Evolutionary conservation across 1,284 basidiomycete species (phyloP).

Genomic region (Ceratobasidium sp.): DNA sequence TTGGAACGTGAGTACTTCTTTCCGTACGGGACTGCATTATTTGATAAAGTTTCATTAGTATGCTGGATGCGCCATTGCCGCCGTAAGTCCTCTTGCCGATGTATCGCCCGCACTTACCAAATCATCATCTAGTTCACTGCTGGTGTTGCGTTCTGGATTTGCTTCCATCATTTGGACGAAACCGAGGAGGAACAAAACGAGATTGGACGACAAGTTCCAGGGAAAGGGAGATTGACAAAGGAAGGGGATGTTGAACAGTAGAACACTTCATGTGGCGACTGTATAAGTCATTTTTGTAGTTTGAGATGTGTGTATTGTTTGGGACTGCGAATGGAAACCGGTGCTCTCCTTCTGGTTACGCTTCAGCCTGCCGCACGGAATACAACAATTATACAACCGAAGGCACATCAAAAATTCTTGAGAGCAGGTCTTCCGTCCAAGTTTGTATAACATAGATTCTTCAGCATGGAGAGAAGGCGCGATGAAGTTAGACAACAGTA

Average conservation of each 20-base stretch:
- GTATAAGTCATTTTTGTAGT: too few species aligned
- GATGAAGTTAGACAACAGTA: too few species aligned
- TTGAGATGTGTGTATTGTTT: too few species aligned
- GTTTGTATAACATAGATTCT: too few species aligned
- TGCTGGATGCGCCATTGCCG: constrained; percentile 24
- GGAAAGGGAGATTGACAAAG: constrained; percentile 8
- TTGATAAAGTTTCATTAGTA: not conserved
- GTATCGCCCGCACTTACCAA: not conserved
- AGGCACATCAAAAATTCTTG: too few species aligned
- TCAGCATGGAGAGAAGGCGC: too few species aligned
- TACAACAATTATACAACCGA: too few species aligned
- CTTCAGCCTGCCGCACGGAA: too few species aligned
- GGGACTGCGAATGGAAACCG: too few species aligned
- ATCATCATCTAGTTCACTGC: not conserved
- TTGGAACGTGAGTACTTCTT: constrained; percentile 39
- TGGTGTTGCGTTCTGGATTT: constrained; percentile 28
- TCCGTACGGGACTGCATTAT: not conserved
- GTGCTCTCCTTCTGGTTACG: too few species aligned
- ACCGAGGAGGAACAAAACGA: constrained; percentile 25
- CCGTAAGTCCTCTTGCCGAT: constrained; percentile 14
- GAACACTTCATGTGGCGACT: too few species aligned
- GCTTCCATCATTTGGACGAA: constrained; percentile 9
- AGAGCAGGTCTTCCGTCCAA: too few species aligned
- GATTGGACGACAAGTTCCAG: constrained; percentile 17
- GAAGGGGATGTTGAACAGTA: constrained; percentile 6